Evolutionary conservation across 208 protist genomes (phyloP).

Genomic region (Crithidia thermophila): DNA sequence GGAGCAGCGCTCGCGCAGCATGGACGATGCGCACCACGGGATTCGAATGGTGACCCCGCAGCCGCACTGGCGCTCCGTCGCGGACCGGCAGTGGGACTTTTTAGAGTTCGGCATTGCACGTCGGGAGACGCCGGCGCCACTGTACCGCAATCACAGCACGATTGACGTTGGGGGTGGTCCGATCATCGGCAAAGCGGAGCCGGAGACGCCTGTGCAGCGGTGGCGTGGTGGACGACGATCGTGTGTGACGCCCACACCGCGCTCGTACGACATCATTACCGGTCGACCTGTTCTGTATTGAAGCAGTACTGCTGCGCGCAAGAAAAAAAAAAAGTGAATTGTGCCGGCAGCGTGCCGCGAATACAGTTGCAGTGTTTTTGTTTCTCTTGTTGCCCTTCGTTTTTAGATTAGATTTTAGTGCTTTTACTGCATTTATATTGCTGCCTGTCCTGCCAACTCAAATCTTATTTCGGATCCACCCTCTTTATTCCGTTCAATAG

Average conservation of each 20-base stretch:
- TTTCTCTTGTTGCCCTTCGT: too few relatives aligned
- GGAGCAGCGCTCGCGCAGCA: conserved; percentile 32
- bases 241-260: conserved; percentile 27
- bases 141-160: conserved; percentile 55
- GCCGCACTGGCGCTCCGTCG: conserved; percentile 55
- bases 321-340: neutral
- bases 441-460: too few relatives aligned
- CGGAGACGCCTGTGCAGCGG: conserved; percentile 6
- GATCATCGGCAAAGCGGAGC: neutral
- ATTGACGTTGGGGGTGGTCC: conserved; percentile 29
- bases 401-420: too few relatives aligned
- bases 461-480: neutral
- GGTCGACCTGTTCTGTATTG: conserved; percentile 35
- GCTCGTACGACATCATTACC: conserved; percentile 76
- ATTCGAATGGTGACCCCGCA: conserved; percentile 65
- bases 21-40: conserved; percentile 42
- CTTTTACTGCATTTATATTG: too few relatives aligned
- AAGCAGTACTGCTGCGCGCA: neutral
- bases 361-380: neutral
- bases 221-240: conserved; percentile 47
- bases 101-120: conserved; percentile 40
- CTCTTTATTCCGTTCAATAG: conserved; percentile 1
- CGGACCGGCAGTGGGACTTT: conserved; percentile 54
- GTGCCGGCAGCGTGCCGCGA: too few relatives aligned
- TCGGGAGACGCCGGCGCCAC: conserved; percentile 9